These are phyloP conservation scores for Arabidopsis suecica DNA, from an alignment of 345 rosid genomes.

Conservation along the genomic window DNA sequence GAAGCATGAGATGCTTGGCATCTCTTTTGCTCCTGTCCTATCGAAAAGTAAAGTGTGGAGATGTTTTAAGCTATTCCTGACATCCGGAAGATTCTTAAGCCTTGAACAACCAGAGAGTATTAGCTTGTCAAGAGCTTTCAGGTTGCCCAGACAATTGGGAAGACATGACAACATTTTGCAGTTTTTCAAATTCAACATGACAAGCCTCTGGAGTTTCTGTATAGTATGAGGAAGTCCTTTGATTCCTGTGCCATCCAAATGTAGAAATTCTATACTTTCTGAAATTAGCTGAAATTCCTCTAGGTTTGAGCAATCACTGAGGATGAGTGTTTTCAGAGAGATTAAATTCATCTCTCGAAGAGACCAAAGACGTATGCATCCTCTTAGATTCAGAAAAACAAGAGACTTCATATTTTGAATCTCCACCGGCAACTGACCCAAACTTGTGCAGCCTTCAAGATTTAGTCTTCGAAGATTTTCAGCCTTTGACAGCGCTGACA, in stretches of 20 bases:
- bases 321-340: slow-evolving; percentile 17
- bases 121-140: neutral
- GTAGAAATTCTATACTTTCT: neutral
- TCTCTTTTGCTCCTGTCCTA: neutral
- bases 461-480: slow-evolving; percentile 9
- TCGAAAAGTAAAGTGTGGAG: neutral
- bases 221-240: neutral
- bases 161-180: slow-evolving; percentile 12
- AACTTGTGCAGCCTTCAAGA: slow-evolving; percentile 25
- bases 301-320: slow-evolving; percentile 26
- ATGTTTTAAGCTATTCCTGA: neutral
- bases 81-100: neutral
- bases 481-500: slow-evolving; percentile 13
- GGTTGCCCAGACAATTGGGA: neutral
- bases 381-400: slow-evolving; percentile 2
- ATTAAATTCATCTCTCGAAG: neutral
- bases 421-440: neutral
- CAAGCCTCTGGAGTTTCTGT: neutral
- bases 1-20: neutral
- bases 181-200: neutral
- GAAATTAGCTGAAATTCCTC: slow-evolving; percentile 17
- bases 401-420: slow-evolving; percentile 28
- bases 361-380: slow-evolving; percentile 1
- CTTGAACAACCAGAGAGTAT: slow-evolving; percentile 23
- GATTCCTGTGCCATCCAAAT: slow-evolving; percentile 29